Conservation (phyloP, 2,329 filamentous ascomycete species). For the Dothistroma septosporum region DNA sequence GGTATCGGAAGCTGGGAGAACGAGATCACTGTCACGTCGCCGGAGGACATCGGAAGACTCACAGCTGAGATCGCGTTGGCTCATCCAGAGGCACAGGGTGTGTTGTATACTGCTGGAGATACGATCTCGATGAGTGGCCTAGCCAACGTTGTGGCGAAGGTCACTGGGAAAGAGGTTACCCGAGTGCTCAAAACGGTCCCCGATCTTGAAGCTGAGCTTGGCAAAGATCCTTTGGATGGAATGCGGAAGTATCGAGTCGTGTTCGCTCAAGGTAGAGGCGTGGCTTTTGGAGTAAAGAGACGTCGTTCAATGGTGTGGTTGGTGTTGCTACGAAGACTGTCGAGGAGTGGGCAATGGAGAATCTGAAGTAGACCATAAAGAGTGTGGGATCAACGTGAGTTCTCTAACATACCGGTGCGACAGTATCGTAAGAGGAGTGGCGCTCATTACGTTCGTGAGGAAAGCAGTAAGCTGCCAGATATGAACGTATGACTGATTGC, state of each 20-base stretch:
- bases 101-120: slow-evolving; percentile 60
- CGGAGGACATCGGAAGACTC: slow-evolving; percentile 59
- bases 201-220: slow-evolving; percentile 45
- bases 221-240: slow-evolving; percentile 44
- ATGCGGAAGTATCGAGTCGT: slow-evolving; percentile 59
- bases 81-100: slow-evolving; percentile 35
- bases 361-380: slow-evolving; percentile 4
- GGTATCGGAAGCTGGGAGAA: slow-evolving; percentile 61
- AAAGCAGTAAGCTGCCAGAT: too few species aligned
- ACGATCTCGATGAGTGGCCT: slow-evolving; percentile 56
- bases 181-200: slow-evolving; percentile 50
- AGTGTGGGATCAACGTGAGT: too few species aligned
- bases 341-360: slow-evolving; percentile 36
- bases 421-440: too few species aligned
- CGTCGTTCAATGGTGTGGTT: slow-evolving; percentile 52
- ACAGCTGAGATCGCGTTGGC: slow-evolving; percentile 55
- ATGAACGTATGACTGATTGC: too few species aligned
- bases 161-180: slow-evolving; percentile 42
- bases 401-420: too few species aligned
- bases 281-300: slow-evolving; percentile 55
- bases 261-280: slow-evolving; percentile 56
- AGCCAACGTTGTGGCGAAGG: slow-evolving; percentile 47
- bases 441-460: too few species aligned
- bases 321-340: slow-evolving; percentile 47
- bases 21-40: slow-evolving; percentile 58